Conservation (phyloP, 2,329 filamentous ascomycete genomes). For the Aspergillus pseudoterreus region DNA sequence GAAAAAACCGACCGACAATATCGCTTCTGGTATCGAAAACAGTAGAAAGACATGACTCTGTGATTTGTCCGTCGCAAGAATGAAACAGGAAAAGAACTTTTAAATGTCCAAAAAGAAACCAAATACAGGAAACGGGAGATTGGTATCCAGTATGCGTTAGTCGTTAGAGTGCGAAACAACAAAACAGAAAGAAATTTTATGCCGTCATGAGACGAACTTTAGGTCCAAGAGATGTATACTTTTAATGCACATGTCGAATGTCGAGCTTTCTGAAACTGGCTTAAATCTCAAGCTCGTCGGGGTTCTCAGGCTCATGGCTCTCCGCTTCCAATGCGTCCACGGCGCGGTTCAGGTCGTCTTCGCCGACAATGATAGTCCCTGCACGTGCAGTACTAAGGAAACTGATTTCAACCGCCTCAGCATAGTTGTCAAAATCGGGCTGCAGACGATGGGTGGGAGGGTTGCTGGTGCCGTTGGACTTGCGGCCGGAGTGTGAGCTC, state of each 20-base stretch:
- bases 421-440: constrained; percentile 27
- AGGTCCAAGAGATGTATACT: not conserved
- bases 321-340: constrained; percentile 61
- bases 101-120: not conserved
- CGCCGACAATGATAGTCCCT: constrained; percentile 80
- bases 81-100: not conserved
- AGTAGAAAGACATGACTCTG: not conserved
- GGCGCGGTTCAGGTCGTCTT: constrained; percentile 69
- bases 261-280: not conserved
- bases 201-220: not conserved
- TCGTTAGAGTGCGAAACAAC: not conserved
- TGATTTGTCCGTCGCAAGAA: not conserved
- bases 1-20: not conserved
- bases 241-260: not conserved
- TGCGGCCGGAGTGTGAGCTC: constrained; percentile 9
- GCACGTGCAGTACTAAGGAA: constrained; percentile 87
- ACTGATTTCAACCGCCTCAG: constrained; percentile 67
- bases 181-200: not conserved
- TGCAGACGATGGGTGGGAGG: constrained; percentile 28
- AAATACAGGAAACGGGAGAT: not conserved
- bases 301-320: constrained; percentile 19
- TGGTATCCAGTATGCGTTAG: constrained; percentile 1
- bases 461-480: constrained; percentile 1
- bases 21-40: not conserved
- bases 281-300: constrained; percentile 27